Evolutionary conservation across 1,284 basidiomycete genomes (phyloP).

Genomic region (Apiotrichum veenhuisii): DNA sequence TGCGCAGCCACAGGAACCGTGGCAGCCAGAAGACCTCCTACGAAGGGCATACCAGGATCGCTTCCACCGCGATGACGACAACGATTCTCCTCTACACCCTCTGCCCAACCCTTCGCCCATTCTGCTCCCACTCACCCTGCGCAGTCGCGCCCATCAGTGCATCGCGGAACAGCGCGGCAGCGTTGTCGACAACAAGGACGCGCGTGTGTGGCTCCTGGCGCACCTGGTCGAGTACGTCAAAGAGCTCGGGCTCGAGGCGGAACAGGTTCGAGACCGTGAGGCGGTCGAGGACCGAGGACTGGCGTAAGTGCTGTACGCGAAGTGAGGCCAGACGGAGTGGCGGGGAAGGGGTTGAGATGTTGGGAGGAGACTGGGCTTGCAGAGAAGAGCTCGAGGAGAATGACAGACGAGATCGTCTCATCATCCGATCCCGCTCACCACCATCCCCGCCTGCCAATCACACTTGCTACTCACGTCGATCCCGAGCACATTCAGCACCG

Average conservation of each 20-base stretch:
- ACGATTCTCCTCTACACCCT: no score
- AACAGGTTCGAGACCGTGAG: slow-evolving; percentile 35
- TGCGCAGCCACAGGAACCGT: no score
- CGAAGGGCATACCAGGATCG: no score
- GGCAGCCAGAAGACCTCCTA: no score
- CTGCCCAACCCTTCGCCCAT: no score
- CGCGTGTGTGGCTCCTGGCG: background rate
- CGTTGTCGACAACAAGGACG: slow-evolving; percentile 42
- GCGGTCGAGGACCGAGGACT: slow-evolving; percentile 27
- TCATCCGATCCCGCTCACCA: background rate
- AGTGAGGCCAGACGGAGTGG: no score
- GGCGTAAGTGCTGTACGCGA: background rate
- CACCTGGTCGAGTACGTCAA: slow-evolving; percentile 21
- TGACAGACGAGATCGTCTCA: background rate
- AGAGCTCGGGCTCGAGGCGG: slow-evolving; percentile 35
- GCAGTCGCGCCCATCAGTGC: slow-evolving; percentile 32
- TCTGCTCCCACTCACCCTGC: slow-evolving; percentile 42
- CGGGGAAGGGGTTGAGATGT: no score
- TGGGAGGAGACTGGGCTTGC: no score
- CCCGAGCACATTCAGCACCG: slow-evolving; percentile 21
- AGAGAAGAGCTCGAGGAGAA: no score
- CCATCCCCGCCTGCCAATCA: background rate
- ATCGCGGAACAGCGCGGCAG: slow-evolving; percentile 40
- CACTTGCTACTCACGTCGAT: slow-evolving; percentile 27
- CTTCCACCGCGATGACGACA: no score